Evolutionary conservation across 495 filamentous ascomycete genomes (phyloP).

Genomic region (Podospora bellae-mahoneyi): DNA sequence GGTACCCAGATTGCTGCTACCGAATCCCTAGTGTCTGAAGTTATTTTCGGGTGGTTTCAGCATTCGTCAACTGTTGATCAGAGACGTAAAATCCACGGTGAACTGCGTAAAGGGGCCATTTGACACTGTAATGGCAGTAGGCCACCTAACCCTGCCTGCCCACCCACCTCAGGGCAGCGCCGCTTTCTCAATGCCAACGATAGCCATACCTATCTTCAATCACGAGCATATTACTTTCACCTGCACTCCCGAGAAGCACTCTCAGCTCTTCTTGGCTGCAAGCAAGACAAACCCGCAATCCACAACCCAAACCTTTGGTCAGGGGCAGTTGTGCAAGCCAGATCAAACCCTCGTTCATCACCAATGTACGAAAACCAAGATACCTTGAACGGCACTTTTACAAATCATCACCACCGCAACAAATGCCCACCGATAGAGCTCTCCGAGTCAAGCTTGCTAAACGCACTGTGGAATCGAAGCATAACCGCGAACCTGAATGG

Average conservation of each 20-base stretch:
- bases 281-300: too few relatives aligned
- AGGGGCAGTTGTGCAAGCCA: too few relatives aligned
- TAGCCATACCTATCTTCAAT: not conserved
- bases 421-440: not conserved
- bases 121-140: not conserved
- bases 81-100: not conserved
- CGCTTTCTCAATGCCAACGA: not conserved
- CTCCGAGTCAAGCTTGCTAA: not conserved
- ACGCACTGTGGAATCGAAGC: not conserved
- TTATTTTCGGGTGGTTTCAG: not conserved
- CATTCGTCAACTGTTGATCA: not conserved
- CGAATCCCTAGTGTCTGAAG: too few relatives aligned
- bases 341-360: too few relatives aligned
- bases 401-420: not conserved
- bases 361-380: too few relatives aligned
- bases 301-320: too few relatives aligned
- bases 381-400: not conserved
- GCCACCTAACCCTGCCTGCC: not conserved
- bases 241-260: too few relatives aligned
- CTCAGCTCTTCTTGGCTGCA: too few relatives aligned
- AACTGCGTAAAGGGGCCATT: not conserved
- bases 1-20: too few relatives aligned
- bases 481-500: not conserved
- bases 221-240: too few relatives aligned
- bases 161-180: not conserved